Conservation (phyloP, 2,329 filamentous ascomycete genomes). For the Sporothrix brasiliensis region DNA sequence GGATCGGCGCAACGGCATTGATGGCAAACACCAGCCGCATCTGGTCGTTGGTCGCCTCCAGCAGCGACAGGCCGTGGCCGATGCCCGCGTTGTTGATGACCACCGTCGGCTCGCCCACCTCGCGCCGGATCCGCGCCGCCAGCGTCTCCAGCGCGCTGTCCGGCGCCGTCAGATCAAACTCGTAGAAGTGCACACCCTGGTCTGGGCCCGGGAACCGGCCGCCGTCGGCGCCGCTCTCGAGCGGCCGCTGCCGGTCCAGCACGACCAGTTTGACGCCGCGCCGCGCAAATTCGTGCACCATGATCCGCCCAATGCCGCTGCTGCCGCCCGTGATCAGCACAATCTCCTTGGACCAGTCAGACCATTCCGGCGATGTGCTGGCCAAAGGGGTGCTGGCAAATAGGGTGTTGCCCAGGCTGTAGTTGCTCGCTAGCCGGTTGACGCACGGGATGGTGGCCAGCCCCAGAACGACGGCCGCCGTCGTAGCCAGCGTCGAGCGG, state of each 20-base stretch:
- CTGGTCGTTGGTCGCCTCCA: slow-evolving; percentile 51
- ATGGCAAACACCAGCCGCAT: slow-evolving; percentile 68
- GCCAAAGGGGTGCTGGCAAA: slow-evolving; percentile 23
- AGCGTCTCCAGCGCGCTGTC: slow-evolving; percentile 55
- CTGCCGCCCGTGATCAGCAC: slow-evolving; percentile 75
- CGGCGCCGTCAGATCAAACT: slow-evolving; percentile 67
- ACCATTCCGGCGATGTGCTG: neutral
- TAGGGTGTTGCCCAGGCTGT: slow-evolving; percentile 28
- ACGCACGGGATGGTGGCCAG: neutral
- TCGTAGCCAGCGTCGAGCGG: neutral
- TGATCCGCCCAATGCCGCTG: slow-evolving; percentile 69
- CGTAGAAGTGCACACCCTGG: slow-evolving; percentile 65
- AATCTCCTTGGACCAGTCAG: slow-evolving; percentile 46
- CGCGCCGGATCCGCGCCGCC: slow-evolving; percentile 55
- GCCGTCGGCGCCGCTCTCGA: neutral
- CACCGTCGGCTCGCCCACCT: slow-evolving; percentile 67
- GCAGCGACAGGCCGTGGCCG: slow-evolving; percentile 62
- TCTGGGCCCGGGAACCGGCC: slow-evolving; percentile 38
- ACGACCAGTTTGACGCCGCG: slow-evolving; percentile 69
- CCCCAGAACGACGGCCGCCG: slow-evolving; percentile 8
- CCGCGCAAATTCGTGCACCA: slow-evolving; percentile 68
- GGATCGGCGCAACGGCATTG: slow-evolving; percentile 68
- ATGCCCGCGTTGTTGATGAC: slow-evolving; percentile 74
- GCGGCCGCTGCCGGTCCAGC: slow-evolving; percentile 66
- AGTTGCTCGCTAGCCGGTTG: slow-evolving; percentile 27